Percentiles rank a stretch among this genome's conserved stretches.
These are phyloP conservation scores for Candida sphagnicola DNA, from an alignment of 805 yeast genomes.

Conservation along the genomic window DNA sequence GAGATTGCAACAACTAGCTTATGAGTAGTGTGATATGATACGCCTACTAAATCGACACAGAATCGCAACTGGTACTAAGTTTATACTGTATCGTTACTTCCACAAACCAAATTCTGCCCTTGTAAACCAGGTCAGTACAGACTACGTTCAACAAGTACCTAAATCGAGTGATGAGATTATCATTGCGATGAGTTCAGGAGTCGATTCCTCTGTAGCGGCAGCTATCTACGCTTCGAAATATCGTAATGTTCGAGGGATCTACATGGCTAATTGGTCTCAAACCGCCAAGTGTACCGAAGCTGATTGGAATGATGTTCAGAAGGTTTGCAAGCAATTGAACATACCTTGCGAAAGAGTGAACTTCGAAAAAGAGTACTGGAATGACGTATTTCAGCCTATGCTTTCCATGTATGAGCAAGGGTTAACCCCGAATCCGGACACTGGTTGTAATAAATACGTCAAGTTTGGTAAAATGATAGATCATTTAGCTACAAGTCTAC, in stretches of 20 bases:
- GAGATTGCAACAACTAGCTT: no score
- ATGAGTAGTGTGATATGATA: not conserved
- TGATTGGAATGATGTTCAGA: slow-evolving; percentile 84
- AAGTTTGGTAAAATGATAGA: slow-evolving; percentile 80
- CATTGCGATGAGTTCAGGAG: slow-evolving; percentile 96
- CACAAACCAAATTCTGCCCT: not conserved
- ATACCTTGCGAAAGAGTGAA: slow-evolving; percentile 75
- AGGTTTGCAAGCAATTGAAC: slow-evolving; percentile 53
- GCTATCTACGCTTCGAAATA: slow-evolving; percentile 54
- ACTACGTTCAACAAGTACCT: slow-evolving; percentile 44
- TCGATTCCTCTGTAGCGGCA: slow-evolving; percentile 90
- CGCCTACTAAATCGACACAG: not conserved
- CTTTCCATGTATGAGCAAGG: slow-evolving; percentile 66
- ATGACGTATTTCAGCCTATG: slow-evolving; percentile 91
- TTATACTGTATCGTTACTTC: no score
- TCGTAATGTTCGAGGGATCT: slow-evolving; percentile 70
- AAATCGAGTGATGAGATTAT: slow-evolving; percentile 53
- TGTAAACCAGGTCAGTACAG: not conserved
- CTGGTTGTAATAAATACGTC: slow-evolving; percentile 77
- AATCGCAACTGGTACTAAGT: no score
- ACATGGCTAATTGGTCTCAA: slow-evolving; percentile 90
- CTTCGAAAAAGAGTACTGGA: slow-evolving; percentile 92
- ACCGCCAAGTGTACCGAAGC: slow-evolving; percentile 70
- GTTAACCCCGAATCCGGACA: slow-evolving; percentile 91
- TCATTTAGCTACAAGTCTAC: slow-evolving; percentile 40